Evolutionary conservation across 164 flowering plant species (phyloP).

Genomic region (Piper betle): DNA sequence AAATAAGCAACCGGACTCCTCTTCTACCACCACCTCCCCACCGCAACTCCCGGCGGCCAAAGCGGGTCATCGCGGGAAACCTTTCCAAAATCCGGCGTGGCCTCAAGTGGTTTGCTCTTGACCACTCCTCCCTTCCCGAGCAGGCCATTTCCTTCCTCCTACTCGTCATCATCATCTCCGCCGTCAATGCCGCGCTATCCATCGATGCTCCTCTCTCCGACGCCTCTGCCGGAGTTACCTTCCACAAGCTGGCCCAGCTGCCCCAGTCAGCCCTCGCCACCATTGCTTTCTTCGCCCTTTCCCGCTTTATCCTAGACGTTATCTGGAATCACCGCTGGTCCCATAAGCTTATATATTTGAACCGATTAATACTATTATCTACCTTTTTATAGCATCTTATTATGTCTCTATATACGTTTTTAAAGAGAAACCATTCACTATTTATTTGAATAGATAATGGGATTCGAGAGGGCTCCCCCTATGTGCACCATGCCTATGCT

Average conservation of each 20-base stretch:
- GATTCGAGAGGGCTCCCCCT: slow-evolving; percentile 26
- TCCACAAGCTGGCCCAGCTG: slow-evolving; percentile 41
- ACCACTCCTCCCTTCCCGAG: slow-evolving; percentile 32
- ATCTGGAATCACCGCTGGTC: slow-evolving; percentile 54
- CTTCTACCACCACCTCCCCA: not conserved
- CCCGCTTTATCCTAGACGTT: slow-evolving; percentile 34
- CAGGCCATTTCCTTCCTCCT: slow-evolving; percentile 28
- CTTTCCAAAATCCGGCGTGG: slow-evolving; percentile 26
- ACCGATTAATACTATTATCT: no score
- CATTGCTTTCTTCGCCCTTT: slow-evolving; percentile 38
- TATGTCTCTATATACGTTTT: no score
- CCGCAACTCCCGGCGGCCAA: not conserved
- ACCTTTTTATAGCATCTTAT: no score
- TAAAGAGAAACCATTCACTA: no score
- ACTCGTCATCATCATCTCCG: slow-evolving; percentile 22
- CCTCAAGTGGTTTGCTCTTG: slow-evolving; percentile 57
- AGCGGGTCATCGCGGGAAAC: slow-evolving; percentile 20
- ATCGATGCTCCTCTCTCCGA: no score
- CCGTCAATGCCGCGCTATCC: slow-evolving; percentile 6
- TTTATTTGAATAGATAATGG: no score
- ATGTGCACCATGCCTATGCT: slow-evolving; percentile 38
- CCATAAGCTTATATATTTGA: no score
- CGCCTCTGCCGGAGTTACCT: slow-evolving; percentile 9
- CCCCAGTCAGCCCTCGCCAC: slow-evolving; percentile 46
- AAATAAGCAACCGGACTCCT: not conserved